A percentile compares a stretch with the other conserved stretches of the same genome.
phyloP scores from a whole-genome alignment of 1,284 basidiomycete species.

The Sporisorium graminicola region DNA sequence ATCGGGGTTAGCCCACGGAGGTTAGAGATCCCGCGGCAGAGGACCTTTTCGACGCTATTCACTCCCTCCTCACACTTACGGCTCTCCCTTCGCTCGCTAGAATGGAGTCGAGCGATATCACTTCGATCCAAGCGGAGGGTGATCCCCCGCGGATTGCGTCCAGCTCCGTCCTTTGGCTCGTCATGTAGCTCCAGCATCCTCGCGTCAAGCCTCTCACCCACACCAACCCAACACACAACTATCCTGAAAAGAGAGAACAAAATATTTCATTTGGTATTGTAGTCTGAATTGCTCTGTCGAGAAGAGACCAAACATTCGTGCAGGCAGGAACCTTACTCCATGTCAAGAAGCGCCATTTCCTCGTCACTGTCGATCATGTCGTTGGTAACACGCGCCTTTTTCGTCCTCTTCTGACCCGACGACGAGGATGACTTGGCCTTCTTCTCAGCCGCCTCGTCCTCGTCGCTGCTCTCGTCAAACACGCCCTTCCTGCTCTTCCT shows the following conservation, averaged over 20 bases:
- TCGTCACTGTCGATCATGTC: constrained; percentile 65
- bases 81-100: too few species aligned
- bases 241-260: not conserved
- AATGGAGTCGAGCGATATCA: not conserved
- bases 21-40: not conserved
- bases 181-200: not conserved
- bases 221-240: not conserved
- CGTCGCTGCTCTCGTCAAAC: constrained; percentile 48
- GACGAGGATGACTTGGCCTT: constrained; percentile 22
- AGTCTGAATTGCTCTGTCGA: not conserved
- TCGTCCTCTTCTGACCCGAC: constrained; percentile 27
- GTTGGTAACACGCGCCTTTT: constrained; percentile 47
- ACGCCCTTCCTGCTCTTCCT: constrained; percentile 35
- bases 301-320: not conserved
- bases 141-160: not conserved
- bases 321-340: constrained; percentile 15
- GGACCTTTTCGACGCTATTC: too few species aligned
- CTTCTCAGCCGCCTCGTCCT: constrained; percentile 21
- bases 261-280: not conserved
- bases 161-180: not conserved
- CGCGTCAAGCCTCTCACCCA: too few species aligned
- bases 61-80: not conserved
- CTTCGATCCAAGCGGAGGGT: not conserved
- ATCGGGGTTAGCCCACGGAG: constrained; percentile 3
- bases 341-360: constrained; percentile 56